Percentiles rank a stretch among this genome's conserved stretches.
These are phyloP conservation scores for Talaromyces amestolkiae DNA, from an alignment of 2,329 filamentous ascomycete species.

Conservation along the genomic window DNA sequence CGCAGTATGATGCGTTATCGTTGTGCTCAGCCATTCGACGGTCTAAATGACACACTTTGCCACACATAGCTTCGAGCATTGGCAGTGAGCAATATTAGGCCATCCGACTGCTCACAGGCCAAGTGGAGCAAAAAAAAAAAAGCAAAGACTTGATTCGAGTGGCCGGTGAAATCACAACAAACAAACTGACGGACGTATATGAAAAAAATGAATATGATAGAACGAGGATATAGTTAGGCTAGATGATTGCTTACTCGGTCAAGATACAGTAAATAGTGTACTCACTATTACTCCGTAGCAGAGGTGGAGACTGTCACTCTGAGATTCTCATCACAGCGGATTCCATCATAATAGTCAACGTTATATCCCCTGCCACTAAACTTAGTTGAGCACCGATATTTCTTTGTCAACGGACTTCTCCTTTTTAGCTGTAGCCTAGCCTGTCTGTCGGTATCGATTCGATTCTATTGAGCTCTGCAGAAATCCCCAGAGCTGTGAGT, in stretches of 20 bases:
- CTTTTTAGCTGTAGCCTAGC: conserved; percentile 12
- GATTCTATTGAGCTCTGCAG: conserved; percentile 25
- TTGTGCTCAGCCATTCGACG: background rate
- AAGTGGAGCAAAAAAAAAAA: conserved; percentile 14
- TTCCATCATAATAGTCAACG: background rate
- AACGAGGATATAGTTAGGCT: too few species aligned
- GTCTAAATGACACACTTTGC: background rate
- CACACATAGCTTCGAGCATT: background rate
- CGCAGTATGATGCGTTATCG: background rate
- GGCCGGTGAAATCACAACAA: conserved; percentile 7
- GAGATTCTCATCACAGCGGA: background rate
- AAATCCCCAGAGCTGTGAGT: conserved; percentile 29
- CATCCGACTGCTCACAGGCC: conserved; percentile 12
- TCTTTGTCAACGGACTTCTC: background rate
- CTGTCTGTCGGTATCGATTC: conserved; percentile 23
- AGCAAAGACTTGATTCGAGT: conserved; percentile 8
- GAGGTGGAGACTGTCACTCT: background rate
- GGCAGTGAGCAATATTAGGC: background rate
- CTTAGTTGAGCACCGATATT: background rate
- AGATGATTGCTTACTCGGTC: background rate
- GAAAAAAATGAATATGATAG: too few species aligned
- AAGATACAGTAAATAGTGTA: background rate
- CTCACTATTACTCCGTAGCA: background rate
- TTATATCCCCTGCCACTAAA: conserved; percentile 6
- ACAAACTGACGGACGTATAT: background rate